Evolutionary conservation across 106 monocot genomes (phyloP).

Genomic region (Acanthochlamys bracteata): DNA sequence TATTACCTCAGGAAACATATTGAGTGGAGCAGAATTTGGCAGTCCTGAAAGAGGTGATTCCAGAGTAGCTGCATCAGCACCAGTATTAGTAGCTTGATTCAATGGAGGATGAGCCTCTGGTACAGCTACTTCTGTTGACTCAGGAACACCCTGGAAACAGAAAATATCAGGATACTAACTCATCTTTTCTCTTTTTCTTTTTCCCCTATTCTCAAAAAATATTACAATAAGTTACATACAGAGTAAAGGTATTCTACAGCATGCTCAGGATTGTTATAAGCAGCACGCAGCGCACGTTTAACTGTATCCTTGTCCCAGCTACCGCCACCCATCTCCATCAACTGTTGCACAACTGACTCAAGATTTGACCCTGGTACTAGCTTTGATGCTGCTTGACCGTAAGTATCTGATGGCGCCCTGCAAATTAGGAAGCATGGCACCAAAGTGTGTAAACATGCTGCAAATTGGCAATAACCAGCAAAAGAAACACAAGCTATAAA

Average conservation of each 20-base stretch:
- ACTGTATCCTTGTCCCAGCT: conserved; percentile 91
- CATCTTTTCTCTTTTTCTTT: not conserved
- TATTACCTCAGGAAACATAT: conserved; percentile 94
- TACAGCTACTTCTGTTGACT: conserved; percentile 64
- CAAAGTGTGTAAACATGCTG: not conserved
- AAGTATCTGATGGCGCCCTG: conserved; percentile 40
- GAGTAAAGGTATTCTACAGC: conserved; percentile 98
- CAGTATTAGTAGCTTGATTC: conserved; percentile 23
- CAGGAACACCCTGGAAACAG: conserved; percentile 71
- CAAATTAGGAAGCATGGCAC: conserved; percentile 6
- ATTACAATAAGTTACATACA: conserved; percentile 24
- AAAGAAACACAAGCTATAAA: too few relatives aligned
- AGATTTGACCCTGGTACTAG: conserved; percentile 59
- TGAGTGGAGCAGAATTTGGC: conserved; percentile 78
- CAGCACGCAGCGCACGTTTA: conserved; percentile 78
- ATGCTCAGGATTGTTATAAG: conserved; percentile 98
- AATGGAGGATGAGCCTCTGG: conserved; percentile 30
- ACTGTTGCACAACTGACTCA: conserved; percentile 64
- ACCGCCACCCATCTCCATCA: conserved; percentile 98
- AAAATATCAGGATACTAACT: conserved; percentile 4
- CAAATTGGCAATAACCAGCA: too few relatives aligned
- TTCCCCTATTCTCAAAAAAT: not conserved
- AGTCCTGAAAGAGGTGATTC: conserved; percentile 36
- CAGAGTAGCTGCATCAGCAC: conserved; percentile 10
- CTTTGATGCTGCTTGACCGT: conserved; percentile 83